Percentiles rank a stretch among this genome's conserved stretches.
Evolutionary conservation across 202 grass and related monocot genomes (phyloP).

Genomic region (Eragrostis tef): DNA sequence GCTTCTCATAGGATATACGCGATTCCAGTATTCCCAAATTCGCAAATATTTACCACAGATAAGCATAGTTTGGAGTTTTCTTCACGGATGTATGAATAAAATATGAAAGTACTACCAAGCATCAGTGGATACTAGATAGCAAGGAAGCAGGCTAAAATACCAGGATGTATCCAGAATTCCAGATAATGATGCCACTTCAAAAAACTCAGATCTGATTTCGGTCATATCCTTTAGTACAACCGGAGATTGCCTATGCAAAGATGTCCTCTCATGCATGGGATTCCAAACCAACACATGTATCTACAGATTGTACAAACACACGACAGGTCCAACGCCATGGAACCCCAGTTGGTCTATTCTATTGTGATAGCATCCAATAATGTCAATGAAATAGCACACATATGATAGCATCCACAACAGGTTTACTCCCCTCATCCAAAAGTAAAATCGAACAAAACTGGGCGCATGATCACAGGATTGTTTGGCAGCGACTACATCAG

Average conservation of each 20-base stretch:
- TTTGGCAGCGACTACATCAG: background rate
- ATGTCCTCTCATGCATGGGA: background rate
- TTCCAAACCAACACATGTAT: background rate
- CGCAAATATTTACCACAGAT: too few species aligned
- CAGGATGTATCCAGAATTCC: background rate
- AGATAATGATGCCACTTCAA: slow-evolving; percentile 13
- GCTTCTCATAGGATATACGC: too few species aligned
- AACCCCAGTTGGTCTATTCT: slow-evolving; percentile 4
- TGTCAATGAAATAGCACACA: background rate
- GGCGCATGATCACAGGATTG: background rate
- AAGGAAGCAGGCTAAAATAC: too few species aligned
- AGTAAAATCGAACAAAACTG: slow-evolving; percentile 44
- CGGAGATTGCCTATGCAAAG: background rate
- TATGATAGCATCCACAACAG: background rate
- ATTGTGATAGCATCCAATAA: slow-evolving; percentile 18
- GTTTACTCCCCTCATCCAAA: slow-evolving; percentile 25
- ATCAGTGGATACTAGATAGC: too few species aligned
- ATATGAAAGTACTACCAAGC: too few species aligned
- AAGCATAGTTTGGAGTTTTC: too few species aligned
- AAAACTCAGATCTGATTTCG: background rate
- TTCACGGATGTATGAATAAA: too few species aligned
- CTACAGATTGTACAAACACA: slow-evolving; percentile 46
- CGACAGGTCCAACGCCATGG: slow-evolving; percentile 28
- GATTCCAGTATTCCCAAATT: too few species aligned
- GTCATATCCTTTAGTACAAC: slow-evolving; percentile 29